Evolutionary conservation across 2,329 filamentous ascomycete species (phyloP), one percentile per base, ranked within the genome.

Genomic region (Cladophialophora immunda): DNA sequence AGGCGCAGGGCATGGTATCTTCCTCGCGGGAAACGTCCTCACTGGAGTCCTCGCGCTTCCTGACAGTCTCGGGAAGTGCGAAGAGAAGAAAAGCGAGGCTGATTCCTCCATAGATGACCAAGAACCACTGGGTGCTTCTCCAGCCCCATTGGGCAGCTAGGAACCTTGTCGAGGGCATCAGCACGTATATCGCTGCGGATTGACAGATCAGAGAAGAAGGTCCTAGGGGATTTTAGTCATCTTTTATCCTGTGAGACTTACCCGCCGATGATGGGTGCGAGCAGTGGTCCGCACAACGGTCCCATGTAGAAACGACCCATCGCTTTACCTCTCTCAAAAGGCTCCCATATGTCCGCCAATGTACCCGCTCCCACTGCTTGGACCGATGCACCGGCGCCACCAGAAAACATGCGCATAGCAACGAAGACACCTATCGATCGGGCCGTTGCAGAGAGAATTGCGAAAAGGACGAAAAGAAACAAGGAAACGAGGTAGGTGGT

Each of bases 261-360:
- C 52, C 92, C 92, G 58, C 92, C 92, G 32, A 94, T 83, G 61
- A 95, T 90, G 2, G 92, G 92, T 0, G 90, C 88, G 4, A 94
- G 76, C 15, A 94, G 78, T 0, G 92, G 92, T 0, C 92, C 92
- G 53, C 88, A 84, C 11, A 95, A 78, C 0, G 92, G 92, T 0
- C 92, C 92, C 0, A 95, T 83, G 72, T 93, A 95, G 78, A 94
- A 95, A 34, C 91, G 83, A 2, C 90, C 87, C 91, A 95, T 94
- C 19, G 92, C 92, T 11, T 81, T 82, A 2, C 92, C 92, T 56
- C 92, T 83, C 76, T 94, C 89, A 56, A 81, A 84, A 0, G 88
- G 78, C 70, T 92, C 89, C 89, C 92, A 95, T 13, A 94, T 83
- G 75, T 95, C 92, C 41, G 92, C 89, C 65, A 95, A 91, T 2